Base-by-base conservation (phyloP, 495 filamentous ascomycete genomes). In the Astrothelium subdiscretum region DNA sequence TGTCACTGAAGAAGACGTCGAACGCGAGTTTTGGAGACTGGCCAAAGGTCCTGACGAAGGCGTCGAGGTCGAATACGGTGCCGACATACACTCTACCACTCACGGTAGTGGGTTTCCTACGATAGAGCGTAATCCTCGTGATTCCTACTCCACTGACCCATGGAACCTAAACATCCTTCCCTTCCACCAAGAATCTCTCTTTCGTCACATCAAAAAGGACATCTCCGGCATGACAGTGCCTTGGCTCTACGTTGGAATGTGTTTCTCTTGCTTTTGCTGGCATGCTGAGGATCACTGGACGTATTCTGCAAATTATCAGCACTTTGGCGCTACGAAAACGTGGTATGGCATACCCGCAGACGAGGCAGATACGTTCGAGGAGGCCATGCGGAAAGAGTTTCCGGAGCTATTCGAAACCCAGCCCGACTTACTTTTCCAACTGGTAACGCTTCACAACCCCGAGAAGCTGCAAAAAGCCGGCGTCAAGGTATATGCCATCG, bases 161-260 rank as follows among this genome's bases (percentile, higher is more conserved):
- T 99, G 94, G 94, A 99, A 99, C 68, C 78, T 99, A 63, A 99
- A 96, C 71, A 86, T 95, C 20, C 80, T 99, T 64, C 94, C 94
- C 0, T 81, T 96, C 59, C 86, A 97, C 70, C 83, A 87, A 0
- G 92, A 97, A 44, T 97, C 92, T 5, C 80, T 99, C 10, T 97
- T 97, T 75, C 83, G 91, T 59, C 89, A 99, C 71, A 97, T 97
- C 79, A 97, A 97, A 71, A 88, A 92, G 0, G 94, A 99, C 73
- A 92, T 99, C 62, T 97, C 94, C n/a, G 94, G 94, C 35, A 99
- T 99, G 94, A 99, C 94, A 0, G 92, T 99, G 5, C 94, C 94
- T 18, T 99, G 94, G 94, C 84, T 97, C 5, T 99, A 99, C 71
- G 95, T 99, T n/a, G 94, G 94, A 63, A 99, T 99, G 94, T 95